Base-by-base conservation (phyloP, 2,329 filamentous ascomycete species). In the Thielaviopsis populi region DNA sequence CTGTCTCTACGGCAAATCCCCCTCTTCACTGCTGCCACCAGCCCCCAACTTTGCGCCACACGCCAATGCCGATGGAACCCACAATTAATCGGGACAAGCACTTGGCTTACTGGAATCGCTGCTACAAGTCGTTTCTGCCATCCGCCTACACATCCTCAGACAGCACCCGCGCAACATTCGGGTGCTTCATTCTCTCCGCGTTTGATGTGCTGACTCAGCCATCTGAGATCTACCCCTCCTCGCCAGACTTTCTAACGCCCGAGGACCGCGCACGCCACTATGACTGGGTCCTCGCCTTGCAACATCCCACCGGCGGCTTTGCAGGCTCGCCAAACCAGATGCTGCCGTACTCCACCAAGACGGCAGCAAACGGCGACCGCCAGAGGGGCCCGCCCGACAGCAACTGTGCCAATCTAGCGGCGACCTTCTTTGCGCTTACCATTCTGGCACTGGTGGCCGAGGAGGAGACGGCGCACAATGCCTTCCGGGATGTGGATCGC, bases 31-130 rank as follows among this genome's bases (percentile, higher is more conserved):
- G 11, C 15, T 50, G 24, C 46, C 15, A 17, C 5, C 46, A 24
- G 24, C 46, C 15, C 15, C 8, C 24, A n/a, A 40, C 22, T 10
- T 27, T 17, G 6, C 59, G 6, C 41, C 19, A 19, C n/a, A 11
- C 22, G 17, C 17, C 13, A 37, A 8, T 19, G 6, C 6, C 43
- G 11, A 66, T 66, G 65, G 65, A 66, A 33, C 65, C 65, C 50
- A 56, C 62, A 27, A 66, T 88, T 67, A 77, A 87, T 71, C 83
- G 79, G 65, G 77, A 82, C 59, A 81, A 80, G 65, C 94, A 99
- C 73, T 78, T 94, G 72, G 89, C 87, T 72, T 99, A 96, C 80
- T 99, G 91, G 86, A 83, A 91, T 68, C 86, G 91, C 72, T 96
- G 92, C 73, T 81, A 94, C 68, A 87, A 87, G 72, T 87, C 86